These are phyloP conservation scores for Aureobasidium uvarum DNA, from an alignment of 2,329 filamentous ascomycete genomes.

Conservation along the genomic window DNA sequence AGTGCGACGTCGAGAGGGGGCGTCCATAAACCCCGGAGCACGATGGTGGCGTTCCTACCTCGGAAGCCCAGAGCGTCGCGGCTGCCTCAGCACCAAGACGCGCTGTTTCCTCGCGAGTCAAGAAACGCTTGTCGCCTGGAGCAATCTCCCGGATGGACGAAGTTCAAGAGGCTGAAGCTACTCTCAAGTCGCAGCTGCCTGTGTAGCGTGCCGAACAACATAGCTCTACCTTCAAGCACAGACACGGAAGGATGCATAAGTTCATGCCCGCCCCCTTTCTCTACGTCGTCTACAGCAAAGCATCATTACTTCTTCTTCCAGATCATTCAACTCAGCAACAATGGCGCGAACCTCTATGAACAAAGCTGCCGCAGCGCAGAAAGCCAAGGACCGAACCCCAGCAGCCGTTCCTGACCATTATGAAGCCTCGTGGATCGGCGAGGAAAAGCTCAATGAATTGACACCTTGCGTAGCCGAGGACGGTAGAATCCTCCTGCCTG, in stretches of 20 bases:
- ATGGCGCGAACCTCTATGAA: slow-evolving; percentile 4
- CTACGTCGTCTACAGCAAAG: not conserved
- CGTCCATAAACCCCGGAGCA: too few relatives aligned
- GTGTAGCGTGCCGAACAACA: not conserved
- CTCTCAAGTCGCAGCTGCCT: not conserved
- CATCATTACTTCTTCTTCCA: not conserved
- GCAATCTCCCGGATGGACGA: not conserved
- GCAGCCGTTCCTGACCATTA: not conserved
- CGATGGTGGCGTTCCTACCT: not conserved
- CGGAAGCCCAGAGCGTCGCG: not conserved
- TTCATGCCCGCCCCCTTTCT: not conserved
- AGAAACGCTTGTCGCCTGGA: not conserved
- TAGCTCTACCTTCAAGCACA: not conserved
- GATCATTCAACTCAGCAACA: not conserved
- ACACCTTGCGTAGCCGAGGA: not conserved
- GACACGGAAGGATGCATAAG: slow-evolving; percentile 10
- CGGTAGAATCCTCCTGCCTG: not conserved
- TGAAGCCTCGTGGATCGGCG: not conserved
- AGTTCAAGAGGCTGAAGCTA: not conserved
- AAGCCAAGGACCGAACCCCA: not conserved
- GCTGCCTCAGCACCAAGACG: not conserved
- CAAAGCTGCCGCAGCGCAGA: not conserved
- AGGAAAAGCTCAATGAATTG: not conserved
- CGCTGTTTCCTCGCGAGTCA: not conserved
- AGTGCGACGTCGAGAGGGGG: too few relatives aligned